These are phyloP conservation scores for Sporothrix pallida DNA, from an alignment of 2,329 filamentous ascomycete species.

Conservation along the genomic window DNA sequence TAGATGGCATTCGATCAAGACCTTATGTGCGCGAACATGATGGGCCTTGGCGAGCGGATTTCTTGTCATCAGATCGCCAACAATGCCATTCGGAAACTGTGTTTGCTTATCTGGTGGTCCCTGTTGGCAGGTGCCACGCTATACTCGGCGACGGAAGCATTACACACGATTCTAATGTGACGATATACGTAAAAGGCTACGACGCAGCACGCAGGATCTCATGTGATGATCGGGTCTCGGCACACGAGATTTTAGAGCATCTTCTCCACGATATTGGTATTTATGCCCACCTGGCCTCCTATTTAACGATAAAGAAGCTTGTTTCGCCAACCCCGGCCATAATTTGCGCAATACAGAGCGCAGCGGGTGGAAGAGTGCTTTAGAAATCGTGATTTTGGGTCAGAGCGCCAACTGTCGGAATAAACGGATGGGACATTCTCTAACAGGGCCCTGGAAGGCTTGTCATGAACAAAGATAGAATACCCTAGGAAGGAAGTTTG, in stretches of 20 bases:
- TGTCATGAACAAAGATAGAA: not conserved
- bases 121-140: no score
- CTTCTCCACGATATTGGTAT: slow-evolving; percentile 1
- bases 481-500: not conserved
- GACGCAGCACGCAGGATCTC: no score
- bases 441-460: not conserved
- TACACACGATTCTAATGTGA: no score
- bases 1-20: not conserved
- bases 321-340: not conserved
- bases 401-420: not conserved
- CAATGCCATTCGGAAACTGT: no score
- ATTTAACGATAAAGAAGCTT: not conserved
- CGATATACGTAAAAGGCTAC: no score
- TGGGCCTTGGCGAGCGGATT: slow-evolving; percentile 14
- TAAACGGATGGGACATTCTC: slow-evolving; percentile 17
- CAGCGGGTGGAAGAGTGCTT: no score
- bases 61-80: not conserved
- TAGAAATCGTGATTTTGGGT: no score
- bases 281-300: not conserved
- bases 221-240: not conserved
- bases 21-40: slow-evolving; percentile 17
- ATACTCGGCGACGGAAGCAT: no score
- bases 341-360: not conserved
- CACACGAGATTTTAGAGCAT: not conserved
- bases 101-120: no score